A percentile compares a stretch with the other conserved stretches of the same genome.
Evolutionary conservation across 228 moss, liverwort and hornwort genomes (phyloP).

Genomic region (Sphagnum magellanicum): DNA sequence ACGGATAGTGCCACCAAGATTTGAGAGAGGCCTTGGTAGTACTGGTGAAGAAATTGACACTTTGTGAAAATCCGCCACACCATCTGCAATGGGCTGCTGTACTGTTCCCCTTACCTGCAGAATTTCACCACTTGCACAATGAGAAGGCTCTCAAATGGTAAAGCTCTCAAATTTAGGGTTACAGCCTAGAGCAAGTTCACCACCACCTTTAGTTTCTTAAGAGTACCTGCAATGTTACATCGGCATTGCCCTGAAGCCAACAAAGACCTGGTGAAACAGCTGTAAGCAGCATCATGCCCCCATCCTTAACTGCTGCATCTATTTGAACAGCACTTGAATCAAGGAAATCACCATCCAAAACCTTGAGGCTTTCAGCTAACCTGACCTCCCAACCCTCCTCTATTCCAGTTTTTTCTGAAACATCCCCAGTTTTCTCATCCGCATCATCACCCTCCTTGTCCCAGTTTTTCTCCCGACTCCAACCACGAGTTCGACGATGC

Average conservation of each 20-base stretch:
- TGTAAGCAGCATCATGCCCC: constrained; percentile 98
- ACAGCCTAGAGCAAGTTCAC: too few species aligned
- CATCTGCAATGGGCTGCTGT: constrained; percentile 88
- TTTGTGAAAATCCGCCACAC: constrained; percentile 82
- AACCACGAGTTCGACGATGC: constrained; percentile 55
- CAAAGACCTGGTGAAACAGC: constrained; percentile 88
- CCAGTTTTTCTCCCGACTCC: constrained; percentile 77
- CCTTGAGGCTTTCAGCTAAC: constrained; percentile 90
- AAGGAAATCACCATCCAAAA: constrained; percentile 78
- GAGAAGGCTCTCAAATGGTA: neutral
- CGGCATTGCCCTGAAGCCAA: constrained; percentile 94
- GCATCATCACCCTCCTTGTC: constrained; percentile 70
- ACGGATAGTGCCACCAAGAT: constrained; percentile 78
- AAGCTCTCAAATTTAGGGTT: too few species aligned
- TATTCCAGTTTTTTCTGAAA: constrained; percentile 63
- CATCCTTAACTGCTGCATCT: constrained; percentile 92
- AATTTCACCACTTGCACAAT: neutral
- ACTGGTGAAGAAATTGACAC: constrained; percentile 91
- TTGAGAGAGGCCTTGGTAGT: constrained; percentile 79
- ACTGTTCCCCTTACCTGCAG: constrained; percentile 86
- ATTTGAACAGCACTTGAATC: constrained; percentile 90
- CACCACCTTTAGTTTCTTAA: neutral
- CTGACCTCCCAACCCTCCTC: constrained; percentile 99
- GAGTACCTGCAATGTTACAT: constrained; percentile 81
- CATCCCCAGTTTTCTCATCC: constrained; percentile 45